Evolutionary conservation across 352 stramenopile species (phyloP).

Genomic region (Albugo candida): DNA sequence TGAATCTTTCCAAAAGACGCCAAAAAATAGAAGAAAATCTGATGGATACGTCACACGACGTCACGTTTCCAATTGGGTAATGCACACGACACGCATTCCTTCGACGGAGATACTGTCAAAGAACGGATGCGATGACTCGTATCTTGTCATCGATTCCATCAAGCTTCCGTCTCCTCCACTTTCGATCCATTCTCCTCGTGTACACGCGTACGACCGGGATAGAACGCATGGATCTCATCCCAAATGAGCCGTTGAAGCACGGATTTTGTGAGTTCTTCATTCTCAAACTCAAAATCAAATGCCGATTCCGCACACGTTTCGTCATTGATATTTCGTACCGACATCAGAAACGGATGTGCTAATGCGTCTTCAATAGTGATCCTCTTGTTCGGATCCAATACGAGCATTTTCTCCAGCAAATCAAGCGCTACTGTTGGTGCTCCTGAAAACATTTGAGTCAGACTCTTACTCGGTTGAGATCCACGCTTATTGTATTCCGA

Average conservation of each 20-base stretch:
- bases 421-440: constrained; percentile 49
- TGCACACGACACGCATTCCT: too few species aligned
- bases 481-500: constrained; percentile 57
- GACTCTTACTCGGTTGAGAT: constrained; percentile 32
- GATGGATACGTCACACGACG: too few species aligned
- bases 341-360: constrained; percentile 69
- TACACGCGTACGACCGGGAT: constrained; percentile 50
- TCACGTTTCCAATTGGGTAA: too few species aligned
- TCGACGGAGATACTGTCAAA: too few species aligned
- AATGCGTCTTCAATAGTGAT: constrained; percentile 85
- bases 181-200: too few species aligned
- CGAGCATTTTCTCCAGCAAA: constrained; percentile 82
- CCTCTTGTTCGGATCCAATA: constrained; percentile 82
- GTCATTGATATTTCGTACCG: constrained; percentile 77
- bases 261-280: constrained; percentile 66
- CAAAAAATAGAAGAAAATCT: too few species aligned
- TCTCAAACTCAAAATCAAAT: constrained; percentile 80
- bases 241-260: constrained; percentile 71
- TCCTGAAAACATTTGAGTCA: constrained; percentile 57
- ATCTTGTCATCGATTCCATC: too few species aligned
- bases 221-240: constrained; percentile 67
- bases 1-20: too few species aligned
- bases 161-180: too few species aligned
- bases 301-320: constrained; percentile 54
- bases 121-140: too few species aligned